Conservation (phyloP, 345 rosid genomes). For the Citrus glauca region DNA sequence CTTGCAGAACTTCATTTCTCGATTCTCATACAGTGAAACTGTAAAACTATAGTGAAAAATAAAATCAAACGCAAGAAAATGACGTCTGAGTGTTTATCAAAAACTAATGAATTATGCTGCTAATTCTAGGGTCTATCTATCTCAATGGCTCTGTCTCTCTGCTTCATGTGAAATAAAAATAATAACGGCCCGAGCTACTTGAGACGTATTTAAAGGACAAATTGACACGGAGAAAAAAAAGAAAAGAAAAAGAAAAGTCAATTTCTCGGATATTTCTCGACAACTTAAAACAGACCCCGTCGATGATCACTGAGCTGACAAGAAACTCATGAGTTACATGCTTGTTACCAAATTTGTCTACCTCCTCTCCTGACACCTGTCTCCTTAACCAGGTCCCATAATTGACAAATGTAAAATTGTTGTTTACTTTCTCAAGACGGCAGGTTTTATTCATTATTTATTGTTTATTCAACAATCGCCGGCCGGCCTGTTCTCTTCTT, state of each 20-base stretch:
- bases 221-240: not conserved
- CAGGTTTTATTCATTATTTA: not conserved
- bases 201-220: not conserved
- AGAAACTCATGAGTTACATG: not conserved
- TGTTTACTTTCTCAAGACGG: not conserved
- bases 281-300: constrained; percentile 2
- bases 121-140: not conserved
- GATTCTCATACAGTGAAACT: not conserved
- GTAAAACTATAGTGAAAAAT: not conserved
- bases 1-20: constrained; percentile 84
- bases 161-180: not conserved
- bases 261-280: constrained; percentile 6
- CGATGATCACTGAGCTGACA: not conserved
- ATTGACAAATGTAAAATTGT: too few species aligned
- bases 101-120: not conserved
- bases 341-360: not conserved
- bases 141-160: not conserved
- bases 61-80: not conserved
- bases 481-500: too few species aligned
- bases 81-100: not conserved
- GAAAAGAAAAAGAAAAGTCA: not conserved
- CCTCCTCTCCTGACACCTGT: not conserved
- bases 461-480: too few species aligned
- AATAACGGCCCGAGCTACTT: not conserved
- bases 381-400: not conserved